phyloP scores from a whole-genome alignment of 1,284 basidiomycete genomes.

The Ustilago lituana region DNA sequence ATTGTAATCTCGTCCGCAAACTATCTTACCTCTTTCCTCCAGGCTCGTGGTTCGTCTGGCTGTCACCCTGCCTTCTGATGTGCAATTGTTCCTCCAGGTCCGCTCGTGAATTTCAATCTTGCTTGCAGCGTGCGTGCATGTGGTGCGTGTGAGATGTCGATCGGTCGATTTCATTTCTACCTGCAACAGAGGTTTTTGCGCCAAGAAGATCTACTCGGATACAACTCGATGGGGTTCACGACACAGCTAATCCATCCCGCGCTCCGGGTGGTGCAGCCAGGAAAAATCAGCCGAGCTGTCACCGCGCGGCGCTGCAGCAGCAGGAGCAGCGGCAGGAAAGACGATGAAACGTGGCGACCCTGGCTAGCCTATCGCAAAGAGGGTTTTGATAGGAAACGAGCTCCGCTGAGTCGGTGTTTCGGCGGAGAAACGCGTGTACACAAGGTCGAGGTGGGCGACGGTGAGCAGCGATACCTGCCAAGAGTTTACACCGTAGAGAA shows the following conservation, averaged over 20 bases:
- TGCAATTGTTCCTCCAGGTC: not conserved
- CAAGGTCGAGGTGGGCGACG: not conserved
- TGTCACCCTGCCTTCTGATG: not conserved
- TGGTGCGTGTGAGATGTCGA: not conserved
- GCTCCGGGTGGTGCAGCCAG: no score
- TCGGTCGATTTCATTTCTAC: not conserved
- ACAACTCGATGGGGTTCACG: not conserved
- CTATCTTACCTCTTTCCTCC: no score
- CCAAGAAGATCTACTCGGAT: slow-evolving; percentile 1
- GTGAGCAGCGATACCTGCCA: no score
- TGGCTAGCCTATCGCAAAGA: slow-evolving; percentile 1
- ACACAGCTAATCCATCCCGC: not conserved
- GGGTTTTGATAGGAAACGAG: not conserved
- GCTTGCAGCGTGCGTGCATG: not conserved
- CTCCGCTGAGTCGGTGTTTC: slow-evolving; percentile 16
- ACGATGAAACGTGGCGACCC: no score
- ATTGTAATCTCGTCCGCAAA: no score
- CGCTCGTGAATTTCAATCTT: not conserved
- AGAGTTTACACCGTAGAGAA: no score
- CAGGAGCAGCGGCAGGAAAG: no score
- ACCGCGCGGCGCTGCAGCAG: not conserved
- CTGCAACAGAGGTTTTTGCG: not conserved
- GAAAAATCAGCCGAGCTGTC: not conserved
- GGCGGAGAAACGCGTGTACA: not conserved
- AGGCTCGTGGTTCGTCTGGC: not conserved